These are phyloP conservation scores for Coleophoma eucalyptorum DNA, from an alignment of 2,329 filamentous ascomycete genomes.

Conservation along the genomic window DNA sequence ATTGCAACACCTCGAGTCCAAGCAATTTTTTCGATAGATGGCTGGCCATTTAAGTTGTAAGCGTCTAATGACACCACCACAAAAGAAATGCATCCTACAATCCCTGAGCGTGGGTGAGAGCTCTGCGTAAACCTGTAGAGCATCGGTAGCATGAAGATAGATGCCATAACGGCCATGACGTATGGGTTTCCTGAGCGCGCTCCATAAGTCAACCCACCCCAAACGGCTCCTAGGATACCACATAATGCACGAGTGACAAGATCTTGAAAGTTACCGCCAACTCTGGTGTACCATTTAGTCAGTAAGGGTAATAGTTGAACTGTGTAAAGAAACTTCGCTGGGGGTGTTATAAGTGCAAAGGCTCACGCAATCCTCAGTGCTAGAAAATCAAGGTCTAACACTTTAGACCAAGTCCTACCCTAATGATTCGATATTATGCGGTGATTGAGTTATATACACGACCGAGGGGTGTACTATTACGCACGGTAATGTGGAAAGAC, in stretches of 20 bases:
- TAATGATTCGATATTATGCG: too few relatives aligned
- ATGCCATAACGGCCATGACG: constrained; percentile 50
- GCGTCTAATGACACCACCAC: constrained; percentile 45
- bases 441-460: too few relatives aligned
- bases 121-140: constrained; percentile 52
- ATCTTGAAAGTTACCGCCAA: constrained; percentile 55
- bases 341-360: too few relatives aligned
- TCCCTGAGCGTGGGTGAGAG: constrained; percentile 51
- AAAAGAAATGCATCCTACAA: constrained; percentile 55
- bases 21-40: constrained; percentile 36
- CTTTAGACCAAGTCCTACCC: too few relatives aligned
- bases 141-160: constrained; percentile 57
- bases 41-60: constrained; percentile 21
- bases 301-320: too few relatives aligned
- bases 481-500: too few relatives aligned
- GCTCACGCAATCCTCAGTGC: too few relatives aligned
- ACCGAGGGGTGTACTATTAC: too few relatives aligned
- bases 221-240: constrained; percentile 47
- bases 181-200: constrained; percentile 49
- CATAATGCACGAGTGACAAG: constrained; percentile 46
- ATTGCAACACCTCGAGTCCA: constrained; percentile 46
- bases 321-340: too few relatives aligned
- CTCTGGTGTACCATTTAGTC: constrained; percentile 24
- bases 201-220: constrained; percentile 48
- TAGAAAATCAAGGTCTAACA: too few relatives aligned